Conservation (phyloP, 2,329 filamentous ascomycete species). For the Phoma herbarum region DNA sequence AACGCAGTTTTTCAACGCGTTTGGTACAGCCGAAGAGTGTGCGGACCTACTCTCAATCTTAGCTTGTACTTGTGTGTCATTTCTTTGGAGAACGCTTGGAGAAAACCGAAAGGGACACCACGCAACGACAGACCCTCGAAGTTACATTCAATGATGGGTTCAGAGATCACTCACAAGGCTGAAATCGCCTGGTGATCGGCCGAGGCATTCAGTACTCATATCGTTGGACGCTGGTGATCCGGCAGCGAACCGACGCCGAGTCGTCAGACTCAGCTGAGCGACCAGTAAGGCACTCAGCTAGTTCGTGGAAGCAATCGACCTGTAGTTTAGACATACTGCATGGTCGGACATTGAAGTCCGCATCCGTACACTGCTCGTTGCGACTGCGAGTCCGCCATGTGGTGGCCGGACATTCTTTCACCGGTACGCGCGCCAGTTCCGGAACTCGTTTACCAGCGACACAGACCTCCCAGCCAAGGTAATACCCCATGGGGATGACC, state of each 20-base stretch:
- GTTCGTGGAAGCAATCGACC: neutral
- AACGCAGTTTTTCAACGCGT: neutral
- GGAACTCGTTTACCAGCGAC: neutral
- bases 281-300: neutral
- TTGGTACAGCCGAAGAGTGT: too few relatives aligned
- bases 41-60: too few relatives aligned
- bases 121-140: neutral
- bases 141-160: too few relatives aligned
- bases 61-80: too few relatives aligned
- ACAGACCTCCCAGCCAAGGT: neutral
- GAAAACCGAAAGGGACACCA: neutral
- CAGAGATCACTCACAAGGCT: too few relatives aligned
- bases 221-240: neutral
- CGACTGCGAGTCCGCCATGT: too few relatives aligned
- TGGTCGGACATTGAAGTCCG: conserved; percentile 1
- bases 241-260: neutral
- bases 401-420: conserved; percentile 1
- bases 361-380: neutral
- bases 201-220: too few relatives aligned
- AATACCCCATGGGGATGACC: neutral
- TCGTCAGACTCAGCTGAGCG: neutral
- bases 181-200: too few relatives aligned
- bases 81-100: too few relatives aligned
- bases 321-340: neutral
- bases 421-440: neutral